Evolutionary conservation across 2,329 filamentous ascomycete species (phyloP).

Genomic region (Zarea fungicola): DNA sequence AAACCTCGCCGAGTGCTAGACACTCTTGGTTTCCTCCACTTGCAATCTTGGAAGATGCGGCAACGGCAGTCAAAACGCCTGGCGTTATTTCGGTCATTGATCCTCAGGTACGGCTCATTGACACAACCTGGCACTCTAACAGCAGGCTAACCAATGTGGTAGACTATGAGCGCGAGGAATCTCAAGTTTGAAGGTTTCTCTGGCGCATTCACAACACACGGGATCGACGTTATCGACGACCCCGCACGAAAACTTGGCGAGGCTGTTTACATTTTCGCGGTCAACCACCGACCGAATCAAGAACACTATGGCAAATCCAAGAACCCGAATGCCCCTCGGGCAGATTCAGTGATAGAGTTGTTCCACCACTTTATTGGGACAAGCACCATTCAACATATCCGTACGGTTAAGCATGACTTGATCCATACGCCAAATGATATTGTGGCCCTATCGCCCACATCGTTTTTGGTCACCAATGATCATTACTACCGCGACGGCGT

Average conservation of each 20-base stretch:
- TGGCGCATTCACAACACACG: conserved; percentile 52
- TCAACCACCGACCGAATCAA: conserved; percentile 54
- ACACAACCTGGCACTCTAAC: too few relatives aligned
- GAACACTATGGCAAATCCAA: conserved; percentile 25
- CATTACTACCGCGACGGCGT: conserved; percentile 46
- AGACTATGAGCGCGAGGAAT: conserved; percentile 42
- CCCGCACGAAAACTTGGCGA: conserved; percentile 27
- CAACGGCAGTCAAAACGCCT: conserved; percentile 28
- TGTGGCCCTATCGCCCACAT: conserved; percentile 38
- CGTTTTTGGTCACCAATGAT: conserved; percentile 57
- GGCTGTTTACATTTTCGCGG: conserved; percentile 53
- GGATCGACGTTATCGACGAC: conserved; percentile 54
- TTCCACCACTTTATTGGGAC: conserved; percentile 49
- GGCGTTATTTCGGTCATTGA: conserved; percentile 50
- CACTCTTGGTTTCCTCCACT: conserved; percentile 50
- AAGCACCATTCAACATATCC: conserved; percentile 38
- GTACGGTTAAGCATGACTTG: conserved; percentile 47
- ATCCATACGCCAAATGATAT: conserved; percentile 57
- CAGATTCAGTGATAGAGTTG: conserved; percentile 51
- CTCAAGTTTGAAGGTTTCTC: conserved; percentile 47
- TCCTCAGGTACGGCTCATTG: conserved; percentile 36
- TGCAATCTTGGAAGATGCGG: conserved; percentile 35
- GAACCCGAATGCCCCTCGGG: conserved; percentile 28
- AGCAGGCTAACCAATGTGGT: neutral
- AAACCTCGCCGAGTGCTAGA: conserved; percentile 36